These are phyloP conservation scores for Schoenoplectus triqueter DNA, from an alignment of 202 grass and related monocot species.

Conservation along the genomic window DNA sequence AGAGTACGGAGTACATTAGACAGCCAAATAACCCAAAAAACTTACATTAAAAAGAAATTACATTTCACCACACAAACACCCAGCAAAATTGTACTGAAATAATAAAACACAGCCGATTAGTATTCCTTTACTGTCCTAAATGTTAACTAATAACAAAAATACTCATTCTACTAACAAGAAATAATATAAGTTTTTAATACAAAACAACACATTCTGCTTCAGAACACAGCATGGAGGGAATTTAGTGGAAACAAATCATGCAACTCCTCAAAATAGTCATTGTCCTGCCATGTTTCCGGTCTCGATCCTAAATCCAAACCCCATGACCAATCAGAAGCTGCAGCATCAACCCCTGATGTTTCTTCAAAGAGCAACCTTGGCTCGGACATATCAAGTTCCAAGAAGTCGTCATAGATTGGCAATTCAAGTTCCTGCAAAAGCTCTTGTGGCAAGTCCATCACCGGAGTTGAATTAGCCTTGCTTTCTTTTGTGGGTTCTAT, in stretches of 20 bases:
- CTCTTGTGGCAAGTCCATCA: slow-evolving; percentile 54
- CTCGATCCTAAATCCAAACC: slow-evolving; percentile 31
- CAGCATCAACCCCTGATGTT: slow-evolving; percentile 43
- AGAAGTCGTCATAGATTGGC: slow-evolving; percentile 64
- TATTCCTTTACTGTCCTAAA: slow-evolving; percentile 32
- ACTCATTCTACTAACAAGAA: slow-evolving; percentile 25
- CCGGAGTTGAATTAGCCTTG: slow-evolving; percentile 21
- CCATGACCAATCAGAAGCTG: slow-evolving; percentile 42
- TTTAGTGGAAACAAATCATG: slow-evolving; percentile 93
- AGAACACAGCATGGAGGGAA: slow-evolving; percentile 85
- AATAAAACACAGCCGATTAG: slow-evolving; percentile 30
- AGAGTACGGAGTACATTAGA: slow-evolving; percentile 4
- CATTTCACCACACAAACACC: slow-evolving; percentile 22
- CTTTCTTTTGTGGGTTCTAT: slow-evolving; percentile 42
- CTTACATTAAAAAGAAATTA: not conserved
- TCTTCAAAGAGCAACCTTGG: slow-evolving; percentile 60
- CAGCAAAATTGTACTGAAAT: slow-evolving; percentile 22
- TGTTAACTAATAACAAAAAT: not conserved
- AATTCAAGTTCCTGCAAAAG: slow-evolving; percentile 69
- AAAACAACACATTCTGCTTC: slow-evolving; percentile 24
- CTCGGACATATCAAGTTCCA: slow-evolving; percentile 56
- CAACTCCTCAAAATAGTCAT: slow-evolving; percentile 90
- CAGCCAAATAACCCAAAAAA: not conserved
- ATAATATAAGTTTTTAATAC: slow-evolving; percentile 24
- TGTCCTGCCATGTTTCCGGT: slow-evolving; percentile 46